Conservation (phyloP, 2,329 filamentous ascomycete genomes). For the Stemphylium lycopersici region DNA sequence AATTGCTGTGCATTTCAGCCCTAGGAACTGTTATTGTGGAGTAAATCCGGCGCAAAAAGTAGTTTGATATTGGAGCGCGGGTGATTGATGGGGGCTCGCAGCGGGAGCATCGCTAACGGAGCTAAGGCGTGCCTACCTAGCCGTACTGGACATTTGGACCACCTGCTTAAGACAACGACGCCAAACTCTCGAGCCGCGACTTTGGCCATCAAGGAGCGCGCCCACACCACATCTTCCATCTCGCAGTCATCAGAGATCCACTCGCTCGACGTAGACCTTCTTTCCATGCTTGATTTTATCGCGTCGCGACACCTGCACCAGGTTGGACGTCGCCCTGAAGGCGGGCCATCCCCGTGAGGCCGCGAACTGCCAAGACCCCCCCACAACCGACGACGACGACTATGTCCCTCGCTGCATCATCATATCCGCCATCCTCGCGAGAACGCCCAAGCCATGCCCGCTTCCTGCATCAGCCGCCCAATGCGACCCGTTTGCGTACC, state of each 20-base stretch:
- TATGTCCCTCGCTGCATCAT: slow-evolving; percentile 47
- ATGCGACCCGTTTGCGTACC: slow-evolving; percentile 49
- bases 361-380: slow-evolving; percentile 42
- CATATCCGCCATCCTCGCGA: slow-evolving; percentile 49
- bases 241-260: slow-evolving; percentile 36
- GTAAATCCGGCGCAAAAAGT: not conserved
- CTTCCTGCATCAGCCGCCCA: slow-evolving; percentile 42
- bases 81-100: slow-evolving; percentile 11
- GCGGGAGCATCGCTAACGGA: slow-evolving; percentile 11
- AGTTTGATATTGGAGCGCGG: slow-evolving; percentile 13
- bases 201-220: slow-evolving; percentile 45
- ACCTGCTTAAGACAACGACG: slow-evolving; percentile 16
- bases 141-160: slow-evolving; percentile 14
- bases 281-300: slow-evolving; percentile 49
- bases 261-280: slow-evolving; percentile 37
- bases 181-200: slow-evolving; percentile 25
- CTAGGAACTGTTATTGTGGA: not conserved
- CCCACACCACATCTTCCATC: slow-evolving; percentile 42
- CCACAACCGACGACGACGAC: slow-evolving; percentile 41
- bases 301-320: slow-evolving; percentile 50
- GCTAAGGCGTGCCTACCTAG: slow-evolving; percentile 19
- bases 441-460: slow-evolving; percentile 52
- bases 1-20: not conserved
- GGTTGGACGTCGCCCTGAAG: slow-evolving; percentile 49
- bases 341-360: slow-evolving; percentile 47